phyloP scores from a whole-genome alignment of 1,139 yeast genomes.

The Yamadazyma friedrichii region DNA sequence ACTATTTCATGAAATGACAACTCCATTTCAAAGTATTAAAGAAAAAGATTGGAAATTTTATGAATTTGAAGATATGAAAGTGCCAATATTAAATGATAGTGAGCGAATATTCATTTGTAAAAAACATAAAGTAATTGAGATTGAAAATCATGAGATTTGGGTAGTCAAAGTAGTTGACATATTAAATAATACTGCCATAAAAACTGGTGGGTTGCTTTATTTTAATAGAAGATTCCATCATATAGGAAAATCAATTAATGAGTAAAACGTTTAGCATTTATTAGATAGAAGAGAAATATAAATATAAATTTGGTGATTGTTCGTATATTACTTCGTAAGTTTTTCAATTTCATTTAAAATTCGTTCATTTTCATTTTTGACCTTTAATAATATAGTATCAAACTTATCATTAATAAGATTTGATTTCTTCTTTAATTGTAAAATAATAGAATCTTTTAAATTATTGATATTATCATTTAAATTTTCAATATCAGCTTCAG shows the following conservation, averaged over 20 bases:
- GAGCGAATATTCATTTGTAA: slow-evolving; percentile 67
- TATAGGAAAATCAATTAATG: slow-evolving; percentile 39
- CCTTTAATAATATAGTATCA: slow-evolving; percentile 37
- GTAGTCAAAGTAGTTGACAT: slow-evolving; percentile 65
- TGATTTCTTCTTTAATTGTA: slow-evolving; percentile 8
- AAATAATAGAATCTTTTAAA: slow-evolving; percentile 21
- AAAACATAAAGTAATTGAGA: slow-evolving; percentile 49
- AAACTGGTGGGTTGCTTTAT: slow-evolving; percentile 63
- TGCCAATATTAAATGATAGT: slow-evolving; percentile 62
- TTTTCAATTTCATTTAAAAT: slow-evolving; percentile 7
- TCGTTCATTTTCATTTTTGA: slow-evolving; percentile 20
- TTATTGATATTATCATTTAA: slow-evolving; percentile 28
- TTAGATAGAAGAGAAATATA: not conserved
- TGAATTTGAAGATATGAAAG: slow-evolving; percentile 11
- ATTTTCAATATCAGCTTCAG: slow-evolving; percentile 28
- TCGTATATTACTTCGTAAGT: slow-evolving; percentile 10
- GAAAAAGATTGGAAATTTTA: slow-evolving; percentile 29
- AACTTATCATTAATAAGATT: slow-evolving; percentile 29
- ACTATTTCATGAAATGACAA: slow-evolving; percentile 45
- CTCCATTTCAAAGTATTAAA: slow-evolving; percentile 44
- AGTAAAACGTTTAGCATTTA: not conserved
- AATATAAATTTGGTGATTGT: not conserved
- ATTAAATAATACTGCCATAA: slow-evolving; percentile 18
- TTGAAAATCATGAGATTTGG: slow-evolving; percentile 89
- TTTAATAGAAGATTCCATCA: slow-evolving; percentile 60